A percentile compares a stretch with the other conserved stretches of the same genome.
phyloP scores from a whole-genome alignment of 768 basidiomycete species.

The Phylloporus sp. region DNA sequence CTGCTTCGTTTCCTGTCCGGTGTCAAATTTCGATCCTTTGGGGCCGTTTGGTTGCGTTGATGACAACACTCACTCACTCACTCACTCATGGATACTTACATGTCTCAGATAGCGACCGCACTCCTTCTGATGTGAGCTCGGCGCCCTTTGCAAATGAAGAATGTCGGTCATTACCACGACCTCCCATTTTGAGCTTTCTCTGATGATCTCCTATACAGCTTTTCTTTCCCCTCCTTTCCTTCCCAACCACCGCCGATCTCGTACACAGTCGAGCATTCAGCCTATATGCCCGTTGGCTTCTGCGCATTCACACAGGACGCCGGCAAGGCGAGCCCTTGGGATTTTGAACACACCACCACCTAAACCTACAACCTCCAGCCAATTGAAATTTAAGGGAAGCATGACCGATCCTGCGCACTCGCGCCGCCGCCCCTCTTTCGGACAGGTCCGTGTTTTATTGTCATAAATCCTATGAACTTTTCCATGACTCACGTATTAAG shows the following conservation, averaged over 20 bases:
- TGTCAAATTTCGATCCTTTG: slow-evolving; percentile 8
- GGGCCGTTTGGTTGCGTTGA: neutral
- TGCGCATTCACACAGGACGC: slow-evolving; percentile 26
- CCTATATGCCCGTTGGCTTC: slow-evolving; percentile 29
- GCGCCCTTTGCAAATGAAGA: slow-evolving; percentile 46
- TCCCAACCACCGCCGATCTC: slow-evolving; percentile 49
- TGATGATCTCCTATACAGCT: slow-evolving; percentile 32
- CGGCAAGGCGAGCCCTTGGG: slow-evolving; percentile 34
- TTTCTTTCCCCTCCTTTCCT: slow-evolving; percentile 58
- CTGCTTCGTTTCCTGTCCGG: neutral
- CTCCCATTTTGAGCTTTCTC: slow-evolving; percentile 16
- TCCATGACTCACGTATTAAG: slow-evolving; percentile 12
- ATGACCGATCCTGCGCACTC: slow-evolving; percentile 64
- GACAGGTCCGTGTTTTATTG: slow-evolving; percentile 34
- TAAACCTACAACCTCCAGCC: slow-evolving; percentile 48
- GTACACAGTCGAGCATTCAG: slow-evolving; percentile 52
- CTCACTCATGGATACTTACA: slow-evolving; percentile 27
- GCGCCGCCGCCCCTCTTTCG: slow-evolving; percentile 37
- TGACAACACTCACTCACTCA: neutral
- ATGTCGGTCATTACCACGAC: slow-evolving; percentile 33
- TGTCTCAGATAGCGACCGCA: slow-evolving; percentile 48
- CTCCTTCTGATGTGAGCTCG: slow-evolving; percentile 46
- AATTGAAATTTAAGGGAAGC: slow-evolving; percentile 63
- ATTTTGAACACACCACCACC: slow-evolving; percentile 59
- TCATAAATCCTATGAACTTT: slow-evolving; percentile 9